Evolutionary conservation across 2,329 filamentous ascomycete genomes (phyloP), one percentile per base, ranked within the genome.

Genomic region (Penicillium polonicum): DNA sequence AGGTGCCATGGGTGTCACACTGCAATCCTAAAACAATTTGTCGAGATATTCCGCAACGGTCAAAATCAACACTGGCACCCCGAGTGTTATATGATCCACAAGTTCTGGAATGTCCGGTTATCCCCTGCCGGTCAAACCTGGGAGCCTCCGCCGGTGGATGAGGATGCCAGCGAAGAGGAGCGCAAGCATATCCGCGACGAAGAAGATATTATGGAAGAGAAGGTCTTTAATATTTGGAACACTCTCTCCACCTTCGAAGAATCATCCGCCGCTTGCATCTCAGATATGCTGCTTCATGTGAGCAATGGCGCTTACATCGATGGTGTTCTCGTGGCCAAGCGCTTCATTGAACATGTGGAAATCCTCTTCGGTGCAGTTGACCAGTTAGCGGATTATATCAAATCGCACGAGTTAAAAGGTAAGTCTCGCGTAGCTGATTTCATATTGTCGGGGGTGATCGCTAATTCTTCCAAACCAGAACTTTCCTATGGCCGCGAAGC

Each of bases 81-180:
- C 2, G 94, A 99, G 76, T 99, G 94, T 76, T 99, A 99, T 77
- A 99, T 99, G 94, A 99, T 99, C 62, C 94, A 99, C 79, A 99
- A 99, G 71, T 99, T 97, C 76, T 99, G 94, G 94, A 99, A 97
- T 72, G 94, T 99, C 59, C 88, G 94, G 51, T 81, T 99, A 38
- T 86, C 87, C 12, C 83, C 86, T 27, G 81, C 84, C 12, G 82
- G 83, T 41, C 81, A 86, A 57, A 72, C 76, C 12, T 70, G 80
- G 36, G 77, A 81, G 56, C 76, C 67, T 19, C 72, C 74, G 4
- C 72, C 77, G 52, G 66, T 75, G 12, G 81, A 84, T 51, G 76
- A 78, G 41, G 81, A 87, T 63, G 86, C 86, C 13, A 85, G 83
- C 38, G 82, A 87, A 46, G 85, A 88, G 61, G 85, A 88, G 61